Conservation (phyloP, 371 early-diverging fungal genomes). For the Mucor saturninus region DNA sequence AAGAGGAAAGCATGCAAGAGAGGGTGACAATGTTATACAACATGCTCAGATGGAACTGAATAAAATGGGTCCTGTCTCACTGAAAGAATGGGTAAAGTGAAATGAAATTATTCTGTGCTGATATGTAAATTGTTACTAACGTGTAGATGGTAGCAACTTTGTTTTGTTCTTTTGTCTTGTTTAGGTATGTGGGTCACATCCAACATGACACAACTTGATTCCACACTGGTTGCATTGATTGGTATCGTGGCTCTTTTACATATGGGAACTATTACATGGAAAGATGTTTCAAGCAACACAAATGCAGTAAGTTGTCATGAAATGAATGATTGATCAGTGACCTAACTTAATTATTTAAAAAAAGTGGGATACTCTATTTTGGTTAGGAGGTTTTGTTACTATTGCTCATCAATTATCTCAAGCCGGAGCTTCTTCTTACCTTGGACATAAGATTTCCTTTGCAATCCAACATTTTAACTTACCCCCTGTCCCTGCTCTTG, state of each 20-base stretch:
- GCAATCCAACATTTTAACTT: slow-evolving; percentile 38
- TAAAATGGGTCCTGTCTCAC: slow-evolving; percentile 29
- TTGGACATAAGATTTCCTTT: slow-evolving; percentile 63
- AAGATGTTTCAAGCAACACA: slow-evolving; percentile 69
- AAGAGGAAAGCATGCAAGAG: slow-evolving; percentile 23
- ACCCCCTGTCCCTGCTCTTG: slow-evolving; percentile 53
- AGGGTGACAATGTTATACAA: slow-evolving; percentile 23
- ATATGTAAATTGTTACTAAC: background rate
- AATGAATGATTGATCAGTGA: too few species aligned
- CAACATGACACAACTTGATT: slow-evolving; percentile 61
- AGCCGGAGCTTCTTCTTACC: slow-evolving; percentile 69
- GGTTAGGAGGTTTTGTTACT: slow-evolving; percentile 80
- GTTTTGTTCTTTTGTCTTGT: slow-evolving; percentile 58
- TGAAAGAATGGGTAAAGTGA: slow-evolving; percentile 28
- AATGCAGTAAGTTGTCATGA: slow-evolving; percentile 54
- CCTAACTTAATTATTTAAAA: too few species aligned
- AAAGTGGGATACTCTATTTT: slow-evolving; percentile 82
- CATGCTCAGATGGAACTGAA: slow-evolving; percentile 29
- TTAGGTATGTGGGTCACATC: slow-evolving; percentile 76
- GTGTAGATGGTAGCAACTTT: slow-evolving; percentile 45
- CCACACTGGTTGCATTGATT: slow-evolving; percentile 71
- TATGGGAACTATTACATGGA: slow-evolving; percentile 70
- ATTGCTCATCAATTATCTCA: slow-evolving; percentile 76
- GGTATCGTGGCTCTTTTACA: slow-evolving; percentile 64
- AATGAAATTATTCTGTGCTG: background rate